Conservation (phyloP, 106 monocot species). For the Phalaenopsis equestris region DNA sequence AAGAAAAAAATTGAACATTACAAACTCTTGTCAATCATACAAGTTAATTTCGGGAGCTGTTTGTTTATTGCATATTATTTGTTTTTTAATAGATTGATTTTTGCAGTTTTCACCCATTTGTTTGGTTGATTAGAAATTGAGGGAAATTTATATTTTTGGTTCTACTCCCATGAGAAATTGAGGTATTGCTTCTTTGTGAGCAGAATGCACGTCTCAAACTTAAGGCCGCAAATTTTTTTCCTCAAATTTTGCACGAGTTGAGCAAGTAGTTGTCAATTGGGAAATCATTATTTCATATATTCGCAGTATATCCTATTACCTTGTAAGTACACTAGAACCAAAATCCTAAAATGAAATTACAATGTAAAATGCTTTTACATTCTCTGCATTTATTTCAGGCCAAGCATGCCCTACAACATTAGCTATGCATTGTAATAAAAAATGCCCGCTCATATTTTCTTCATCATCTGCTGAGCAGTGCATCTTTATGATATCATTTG, state of each 20-base stretch:
- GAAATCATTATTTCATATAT: too few relatives aligned
- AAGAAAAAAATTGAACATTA: not conserved
- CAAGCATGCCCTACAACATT: not conserved
- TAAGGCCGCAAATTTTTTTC: too few relatives aligned
- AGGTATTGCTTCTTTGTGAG: too few relatives aligned
- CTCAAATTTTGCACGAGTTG: too few relatives aligned
- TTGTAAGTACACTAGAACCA: not conserved
- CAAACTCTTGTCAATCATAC: not conserved
- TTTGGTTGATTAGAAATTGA: not conserved
- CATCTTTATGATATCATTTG: not conserved
- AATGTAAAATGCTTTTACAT: not conserved
- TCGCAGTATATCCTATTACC: not conserved
- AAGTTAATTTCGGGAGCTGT: not conserved
- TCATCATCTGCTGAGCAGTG: not conserved
- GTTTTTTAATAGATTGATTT: too few relatives aligned
- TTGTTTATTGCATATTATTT: too few relatives aligned
- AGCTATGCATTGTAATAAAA: not conserved
- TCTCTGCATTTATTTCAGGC: not conserved
- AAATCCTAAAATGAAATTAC: not conserved
- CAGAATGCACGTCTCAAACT: too few relatives aligned
- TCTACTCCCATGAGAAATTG: too few relatives aligned
- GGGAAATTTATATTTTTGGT: not conserved
- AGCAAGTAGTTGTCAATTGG: too few relatives aligned
- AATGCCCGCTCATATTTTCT: not conserved
- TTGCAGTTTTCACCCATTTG: not conserved